These are phyloP conservation scores for Puccinellia tenuiflora DNA, from an alignment of 176 grass and related monocot species.

Conservation along the genomic window DNA sequence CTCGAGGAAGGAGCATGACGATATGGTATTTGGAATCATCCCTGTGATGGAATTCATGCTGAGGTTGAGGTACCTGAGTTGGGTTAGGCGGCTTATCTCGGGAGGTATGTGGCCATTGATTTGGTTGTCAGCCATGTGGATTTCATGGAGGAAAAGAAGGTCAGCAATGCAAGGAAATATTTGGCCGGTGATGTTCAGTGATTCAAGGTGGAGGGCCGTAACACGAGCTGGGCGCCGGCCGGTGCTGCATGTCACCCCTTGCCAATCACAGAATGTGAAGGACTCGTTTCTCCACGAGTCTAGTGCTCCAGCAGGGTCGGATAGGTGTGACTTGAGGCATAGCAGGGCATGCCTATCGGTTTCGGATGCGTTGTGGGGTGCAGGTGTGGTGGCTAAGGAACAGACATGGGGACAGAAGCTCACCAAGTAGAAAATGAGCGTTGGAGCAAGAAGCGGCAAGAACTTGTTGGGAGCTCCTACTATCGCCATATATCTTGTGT, in stretches of 20 bases:
- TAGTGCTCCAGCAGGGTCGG: slow-evolving; percentile 14
- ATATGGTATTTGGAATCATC: slow-evolving; percentile 20
- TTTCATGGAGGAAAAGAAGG: neutral
- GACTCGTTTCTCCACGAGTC: slow-evolving; percentile 35
- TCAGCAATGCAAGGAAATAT: neutral
- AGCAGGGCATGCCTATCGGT: slow-evolving; percentile 29
- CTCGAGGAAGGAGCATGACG: slow-evolving; percentile 19
- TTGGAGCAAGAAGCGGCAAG: neutral
- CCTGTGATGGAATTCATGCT: slow-evolving; percentile 32
- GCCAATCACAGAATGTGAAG: slow-evolving; percentile 35
- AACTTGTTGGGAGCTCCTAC: neutral
- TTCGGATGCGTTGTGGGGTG: neutral
- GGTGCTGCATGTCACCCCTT: slow-evolving; percentile 26
- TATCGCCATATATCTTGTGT: neutral
- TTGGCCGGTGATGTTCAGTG: neutral
- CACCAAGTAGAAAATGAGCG: neutral
- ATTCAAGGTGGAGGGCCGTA: neutral
- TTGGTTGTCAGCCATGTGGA: neutral
- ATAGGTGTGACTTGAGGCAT: slow-evolving; percentile 33
- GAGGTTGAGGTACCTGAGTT: slow-evolving; percentile 36
- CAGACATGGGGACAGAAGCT: neutral
- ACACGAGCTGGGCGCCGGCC: neutral
- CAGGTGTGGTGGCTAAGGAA: neutral
- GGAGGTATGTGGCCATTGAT: slow-evolving; percentile 17
- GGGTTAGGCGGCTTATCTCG: slow-evolving; percentile 21